Evolutionary conservation across 2,329 filamentous ascomycete species (phyloP).

Genomic region (Trichoderma atrobrunneum): DNA sequence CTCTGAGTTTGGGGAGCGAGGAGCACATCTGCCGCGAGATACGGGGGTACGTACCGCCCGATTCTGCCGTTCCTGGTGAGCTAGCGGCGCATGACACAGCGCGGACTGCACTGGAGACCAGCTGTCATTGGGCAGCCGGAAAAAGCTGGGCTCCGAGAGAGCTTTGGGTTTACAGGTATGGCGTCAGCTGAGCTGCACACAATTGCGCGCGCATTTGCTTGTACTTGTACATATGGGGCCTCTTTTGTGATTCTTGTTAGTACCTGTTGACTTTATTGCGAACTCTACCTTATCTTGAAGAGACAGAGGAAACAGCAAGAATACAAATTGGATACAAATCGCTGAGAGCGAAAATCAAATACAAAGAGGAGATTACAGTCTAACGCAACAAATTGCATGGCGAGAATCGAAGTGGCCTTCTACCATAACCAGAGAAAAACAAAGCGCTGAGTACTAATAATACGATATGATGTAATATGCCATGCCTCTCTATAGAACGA

Average conservation of each 20-base stretch:
- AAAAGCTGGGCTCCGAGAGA: constrained; percentile 1
- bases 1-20: constrained; percentile 19
- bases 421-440: background rate
- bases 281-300: background rate
- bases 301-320: background rate
- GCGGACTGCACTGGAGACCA: background rate
- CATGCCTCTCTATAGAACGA: constrained; percentile 13
- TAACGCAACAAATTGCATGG: constrained; percentile 2
- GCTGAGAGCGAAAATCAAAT: background rate
- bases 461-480: constrained; percentile 1
- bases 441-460: constrained; percentile 7
- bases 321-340: background rate
- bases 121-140: constrained; percentile 16
- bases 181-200: constrained; percentile 16
- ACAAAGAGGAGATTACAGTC: background rate
- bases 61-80: constrained; percentile 11
- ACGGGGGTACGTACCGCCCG: constrained; percentile 11
- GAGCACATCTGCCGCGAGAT: constrained; percentile 19
- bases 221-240: background rate
- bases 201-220: background rate
- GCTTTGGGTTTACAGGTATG: background rate
- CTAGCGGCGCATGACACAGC: constrained; percentile 20
- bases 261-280: background rate
- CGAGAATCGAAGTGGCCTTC: background rate
- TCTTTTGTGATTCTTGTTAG: background rate